Evolutionary conservation across 176 grass and related monocot species (phyloP).

Genomic region (Zea mays): DNA sequence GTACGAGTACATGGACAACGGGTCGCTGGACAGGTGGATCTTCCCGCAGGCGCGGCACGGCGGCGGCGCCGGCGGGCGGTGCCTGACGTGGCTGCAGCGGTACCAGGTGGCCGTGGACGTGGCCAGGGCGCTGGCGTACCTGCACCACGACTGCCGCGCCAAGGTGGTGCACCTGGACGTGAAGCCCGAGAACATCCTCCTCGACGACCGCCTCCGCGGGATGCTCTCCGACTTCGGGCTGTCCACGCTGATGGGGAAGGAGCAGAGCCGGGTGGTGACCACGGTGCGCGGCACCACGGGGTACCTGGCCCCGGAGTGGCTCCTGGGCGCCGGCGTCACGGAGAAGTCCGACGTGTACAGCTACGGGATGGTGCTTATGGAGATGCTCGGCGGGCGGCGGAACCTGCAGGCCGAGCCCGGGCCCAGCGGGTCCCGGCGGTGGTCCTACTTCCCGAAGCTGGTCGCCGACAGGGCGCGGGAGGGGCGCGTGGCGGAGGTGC

Average conservation of each 20-base stretch:
- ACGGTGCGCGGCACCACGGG: conserved; percentile 64
- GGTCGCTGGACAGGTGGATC: conserved; percentile 56
- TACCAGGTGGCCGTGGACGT: conserved; percentile 62
- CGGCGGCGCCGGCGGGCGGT: background rate
- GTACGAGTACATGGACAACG: conserved; percentile 58
- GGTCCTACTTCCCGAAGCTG: conserved; percentile 63
- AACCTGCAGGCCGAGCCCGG: conserved; percentile 26
- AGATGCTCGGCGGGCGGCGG: conserved; percentile 64
- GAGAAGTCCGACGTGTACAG: conserved; percentile 79
- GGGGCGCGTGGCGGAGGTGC: conserved; percentile 46
- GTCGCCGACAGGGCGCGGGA: conserved; percentile 44
- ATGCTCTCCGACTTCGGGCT: conserved; percentile 62
- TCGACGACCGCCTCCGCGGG: conserved; percentile 55
- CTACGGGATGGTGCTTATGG: conserved; percentile 77
- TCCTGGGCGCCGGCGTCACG: conserved; percentile 50
- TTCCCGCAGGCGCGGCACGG: conserved; percentile 15
- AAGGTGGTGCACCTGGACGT: conserved; percentile 79
- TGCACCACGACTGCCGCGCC: conserved; percentile 62
- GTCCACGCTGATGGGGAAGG: conserved; percentile 55
- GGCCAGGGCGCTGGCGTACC: conserved; percentile 56
- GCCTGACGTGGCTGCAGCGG: conserved; percentile 45
- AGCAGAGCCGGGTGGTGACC: conserved; percentile 65
- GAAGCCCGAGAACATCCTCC: conserved; percentile 87
- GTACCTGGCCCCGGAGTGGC: conserved; percentile 76
- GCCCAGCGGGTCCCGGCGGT: conserved; percentile 21